phyloP scores from a whole-genome alignment of 371 early-diverging fungal genomes.

The Dinochytrium kinnereticum region DNA sequence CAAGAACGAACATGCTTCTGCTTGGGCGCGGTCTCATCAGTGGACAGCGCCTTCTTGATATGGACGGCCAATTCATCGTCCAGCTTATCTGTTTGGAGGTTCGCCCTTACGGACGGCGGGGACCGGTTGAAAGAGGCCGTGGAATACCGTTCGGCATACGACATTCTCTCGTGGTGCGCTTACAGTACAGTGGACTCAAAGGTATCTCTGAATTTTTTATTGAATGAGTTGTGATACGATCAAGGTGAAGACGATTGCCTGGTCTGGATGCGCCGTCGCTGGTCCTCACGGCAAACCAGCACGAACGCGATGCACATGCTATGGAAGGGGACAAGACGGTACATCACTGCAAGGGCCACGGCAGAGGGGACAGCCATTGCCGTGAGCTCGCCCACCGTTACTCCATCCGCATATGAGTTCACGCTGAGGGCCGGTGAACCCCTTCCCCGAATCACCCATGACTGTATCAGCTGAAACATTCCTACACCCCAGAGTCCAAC shows the following conservation, averaged over 20 bases:
- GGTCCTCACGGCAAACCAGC: slow-evolving; percentile 21
- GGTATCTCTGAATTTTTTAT: not conserved
- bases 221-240: too few species aligned
- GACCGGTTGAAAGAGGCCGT: not conserved
- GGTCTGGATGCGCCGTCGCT: too few species aligned
- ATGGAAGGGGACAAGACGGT: slow-evolving; percentile 40
- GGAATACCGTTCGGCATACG: not conserved
- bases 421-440: too few species aligned
- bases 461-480: not conserved
- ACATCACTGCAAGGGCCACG: slow-evolving; percentile 37
- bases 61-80: slow-evolving; percentile 85
- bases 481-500: slow-evolving; percentile 28
- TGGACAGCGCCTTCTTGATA: slow-evolving; percentile 89
- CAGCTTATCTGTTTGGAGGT: slow-evolving; percentile 58
- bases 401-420: slow-evolving; percentile 14
- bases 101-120: slow-evolving; percentile 9
- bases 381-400: slow-evolving; percentile 26
- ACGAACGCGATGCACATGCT: slow-evolving; percentile 25
- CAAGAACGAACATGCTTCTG: slow-evolving; percentile 93
- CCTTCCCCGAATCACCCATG: too few species aligned
- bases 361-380: slow-evolving; percentile 40
- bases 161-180: not conserved
- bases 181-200: not conserved
- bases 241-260: too few species aligned
- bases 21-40: slow-evolving; percentile 94